phyloP scores from a whole-genome alignment of 1,284 basidiomycete species.

The Cystobasidium pallidum region DNA sequence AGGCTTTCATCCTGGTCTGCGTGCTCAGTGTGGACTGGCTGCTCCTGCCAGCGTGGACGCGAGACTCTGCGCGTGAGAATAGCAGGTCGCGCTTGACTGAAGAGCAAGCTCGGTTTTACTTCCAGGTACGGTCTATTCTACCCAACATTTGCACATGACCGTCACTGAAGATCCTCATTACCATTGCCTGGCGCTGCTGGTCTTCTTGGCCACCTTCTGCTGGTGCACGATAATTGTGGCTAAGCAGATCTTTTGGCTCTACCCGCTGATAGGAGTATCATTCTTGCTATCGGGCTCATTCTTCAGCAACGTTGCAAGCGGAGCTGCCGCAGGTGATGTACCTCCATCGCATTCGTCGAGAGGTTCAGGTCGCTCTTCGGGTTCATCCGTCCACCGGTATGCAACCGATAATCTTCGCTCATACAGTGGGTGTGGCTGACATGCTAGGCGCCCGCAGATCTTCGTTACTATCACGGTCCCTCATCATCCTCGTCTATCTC shows the following conservation, averaged over 20 bases:
- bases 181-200: neutral
- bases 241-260: slow-evolving; percentile 69
- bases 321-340: slow-evolving; percentile 59
- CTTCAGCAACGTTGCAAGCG: slow-evolving; percentile 67
- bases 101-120: slow-evolving; percentile 41
- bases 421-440: neutral
- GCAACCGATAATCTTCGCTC: neutral
- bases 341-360: slow-evolving; percentile 68
- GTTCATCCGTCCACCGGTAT: slow-evolving; percentile 60
- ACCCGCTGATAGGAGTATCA: slow-evolving; percentile 70
- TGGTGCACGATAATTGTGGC: neutral
- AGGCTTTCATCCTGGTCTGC: slow-evolving; percentile 42
- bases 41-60: slow-evolving; percentile 40
- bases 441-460: slow-evolving; percentile 64
- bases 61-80: slow-evolving; percentile 18
- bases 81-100: slow-evolving; percentile 25
- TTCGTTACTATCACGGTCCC: slow-evolving; percentile 69
- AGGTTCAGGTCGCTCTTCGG: slow-evolving; percentile 68
- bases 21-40: slow-evolving; percentile 41
- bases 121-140: slow-evolving; percentile 19
- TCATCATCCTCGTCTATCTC: slow-evolving; percentile 78
- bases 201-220: neutral
- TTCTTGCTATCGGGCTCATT: slow-evolving; percentile 55
- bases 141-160: no score
- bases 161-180: no score